phyloP scores from a whole-genome alignment of 2,329 filamentous ascomycete genomes.

The Ophiostoma ips region DNA sequence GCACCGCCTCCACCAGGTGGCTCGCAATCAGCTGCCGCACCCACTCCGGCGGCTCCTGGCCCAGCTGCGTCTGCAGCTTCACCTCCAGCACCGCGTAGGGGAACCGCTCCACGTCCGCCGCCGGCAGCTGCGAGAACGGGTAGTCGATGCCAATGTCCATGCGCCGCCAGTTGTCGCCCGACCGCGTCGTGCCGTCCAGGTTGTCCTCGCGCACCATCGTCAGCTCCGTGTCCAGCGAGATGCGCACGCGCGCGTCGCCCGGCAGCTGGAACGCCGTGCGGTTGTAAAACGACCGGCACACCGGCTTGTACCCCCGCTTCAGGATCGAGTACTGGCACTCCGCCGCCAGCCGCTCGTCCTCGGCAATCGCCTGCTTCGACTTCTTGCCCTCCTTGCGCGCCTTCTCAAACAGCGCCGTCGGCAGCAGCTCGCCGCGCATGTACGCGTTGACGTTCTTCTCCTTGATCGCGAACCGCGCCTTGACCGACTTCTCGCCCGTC shows the following conservation, averaged over 20 bases:
- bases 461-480: constrained; percentile 87
- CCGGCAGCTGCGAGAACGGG: constrained; percentile 78
- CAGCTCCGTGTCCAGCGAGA: constrained; percentile 91
- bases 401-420: constrained; percentile 88
- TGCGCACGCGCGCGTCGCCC: constrained; percentile 87
- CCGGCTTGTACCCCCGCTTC: constrained; percentile 72
- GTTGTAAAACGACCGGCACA: constrained; percentile 95
- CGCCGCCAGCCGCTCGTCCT: constrained; percentile 76
- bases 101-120: constrained; percentile 77
- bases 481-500: constrained; percentile 98
- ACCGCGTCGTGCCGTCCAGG: constrained; percentile 60
- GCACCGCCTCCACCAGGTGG: constrained; percentile 94
- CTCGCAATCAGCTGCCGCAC: constrained; percentile 85
- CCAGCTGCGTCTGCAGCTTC: constrained; percentile 90
- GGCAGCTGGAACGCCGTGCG: constrained; percentile 95
- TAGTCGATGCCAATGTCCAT: constrained; percentile 97
- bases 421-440: constrained; percentile 69
- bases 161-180: constrained; percentile 84
- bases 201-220: constrained; percentile 95
- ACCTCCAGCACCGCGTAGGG: constrained; percentile 95
- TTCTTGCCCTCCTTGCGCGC: constrained; percentile 92
- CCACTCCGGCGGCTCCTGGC: constrained; percentile 92
- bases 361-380: constrained; percentile 75
- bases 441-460: constrained; percentile 96
- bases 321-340: constrained; percentile 92